Conservation (phyloP, 805 yeast genomes). For the Isabelozyma heimii region DNA sequence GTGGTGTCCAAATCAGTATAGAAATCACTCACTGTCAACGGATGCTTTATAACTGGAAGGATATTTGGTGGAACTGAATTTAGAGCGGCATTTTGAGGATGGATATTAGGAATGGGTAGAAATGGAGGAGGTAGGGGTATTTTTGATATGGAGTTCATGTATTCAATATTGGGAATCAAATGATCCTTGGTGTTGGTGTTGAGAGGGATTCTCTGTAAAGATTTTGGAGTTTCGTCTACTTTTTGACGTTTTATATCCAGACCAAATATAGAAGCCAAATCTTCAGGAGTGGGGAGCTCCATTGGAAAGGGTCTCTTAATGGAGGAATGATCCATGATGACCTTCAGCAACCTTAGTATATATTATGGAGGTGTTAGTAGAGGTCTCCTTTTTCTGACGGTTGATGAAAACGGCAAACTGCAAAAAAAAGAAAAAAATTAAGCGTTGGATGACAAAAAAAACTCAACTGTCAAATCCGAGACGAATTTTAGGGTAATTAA, state of each 20-base stretch:
- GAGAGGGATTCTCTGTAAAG: slow-evolving; percentile 4
- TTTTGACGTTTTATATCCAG: slow-evolving; percentile 5
- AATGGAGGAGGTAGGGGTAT: slow-evolving; percentile 15
- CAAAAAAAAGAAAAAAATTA: background rate
- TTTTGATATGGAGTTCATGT: background rate
- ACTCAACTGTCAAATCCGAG: background rate
- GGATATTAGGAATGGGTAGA: slow-evolving; percentile 6
- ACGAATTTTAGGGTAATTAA: background rate
- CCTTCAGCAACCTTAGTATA: background rate
- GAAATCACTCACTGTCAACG: slow-evolving; percentile 29
- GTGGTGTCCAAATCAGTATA: slow-evolving; percentile 27
- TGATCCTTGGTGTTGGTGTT: background rate
- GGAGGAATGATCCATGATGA: slow-evolving; percentile 1
- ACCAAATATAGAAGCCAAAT: slow-evolving; percentile 9
- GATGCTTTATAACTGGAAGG: slow-evolving; percentile 33
- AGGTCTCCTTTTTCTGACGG: background rate
- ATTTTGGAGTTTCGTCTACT: slow-evolving; percentile 12
- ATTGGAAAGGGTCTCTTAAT: slow-evolving; percentile 4
- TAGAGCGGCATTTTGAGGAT: background rate
- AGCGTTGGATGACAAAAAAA: background rate
- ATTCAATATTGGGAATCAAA: background rate
- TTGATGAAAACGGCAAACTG: background rate
- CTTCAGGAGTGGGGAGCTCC: slow-evolving; percentile 8
- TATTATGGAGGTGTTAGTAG: background rate
- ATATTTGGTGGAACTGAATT: slow-evolving; percentile 34